These are phyloP conservation scores for Scheffersomyces quercinus DNA, from an alignment of 1,139 yeast species.

Conservation along the genomic window DNA sequence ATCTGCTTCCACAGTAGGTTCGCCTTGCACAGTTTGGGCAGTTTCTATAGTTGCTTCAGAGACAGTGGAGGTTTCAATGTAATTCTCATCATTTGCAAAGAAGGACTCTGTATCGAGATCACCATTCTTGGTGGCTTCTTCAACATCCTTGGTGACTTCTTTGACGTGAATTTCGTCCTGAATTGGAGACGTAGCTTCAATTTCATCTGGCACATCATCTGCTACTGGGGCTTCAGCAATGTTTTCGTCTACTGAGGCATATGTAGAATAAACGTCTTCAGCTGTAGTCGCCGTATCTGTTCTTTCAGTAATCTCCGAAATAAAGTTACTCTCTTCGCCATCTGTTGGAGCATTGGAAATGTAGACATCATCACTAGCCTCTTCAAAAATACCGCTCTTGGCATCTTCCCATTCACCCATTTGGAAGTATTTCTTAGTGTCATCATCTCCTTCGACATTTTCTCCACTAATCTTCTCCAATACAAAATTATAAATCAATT, in stretches of 20 bases:
- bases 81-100: slow-evolving; percentile 15
- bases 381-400: slow-evolving; percentile 4
- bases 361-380: slow-evolving; percentile 3
- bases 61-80: slow-evolving; percentile 8
- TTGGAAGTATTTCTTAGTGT: slow-evolving; percentile 25
- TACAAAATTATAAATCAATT: slow-evolving; percentile 31
- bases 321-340: slow-evolving; percentile 1
- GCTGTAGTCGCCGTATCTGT: neutral
- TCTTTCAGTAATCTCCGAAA: slow-evolving; percentile 2
- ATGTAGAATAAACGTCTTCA: neutral
- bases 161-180: slow-evolving; percentile 11
- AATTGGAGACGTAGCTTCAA: slow-evolving; percentile 1
- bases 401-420: slow-evolving; percentile 26
- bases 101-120: slow-evolving; percentile 21
- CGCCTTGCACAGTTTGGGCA: neutral
- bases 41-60: neutral
- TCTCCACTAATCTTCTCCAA: slow-evolving; percentile 45
- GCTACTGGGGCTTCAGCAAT: neutral
- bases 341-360: neutral
- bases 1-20: slow-evolving; percentile 2
- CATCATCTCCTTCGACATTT: slow-evolving; percentile 29
- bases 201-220: slow-evolving; percentile 4
- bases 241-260: neutral
- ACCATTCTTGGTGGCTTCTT: slow-evolving; percentile 12
- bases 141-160: slow-evolving; percentile 21